These are phyloP conservation scores for Magnolia changhungtana DNA, from an alignment of 164 flowering plant genomes.

Conservation along the genomic window DNA sequence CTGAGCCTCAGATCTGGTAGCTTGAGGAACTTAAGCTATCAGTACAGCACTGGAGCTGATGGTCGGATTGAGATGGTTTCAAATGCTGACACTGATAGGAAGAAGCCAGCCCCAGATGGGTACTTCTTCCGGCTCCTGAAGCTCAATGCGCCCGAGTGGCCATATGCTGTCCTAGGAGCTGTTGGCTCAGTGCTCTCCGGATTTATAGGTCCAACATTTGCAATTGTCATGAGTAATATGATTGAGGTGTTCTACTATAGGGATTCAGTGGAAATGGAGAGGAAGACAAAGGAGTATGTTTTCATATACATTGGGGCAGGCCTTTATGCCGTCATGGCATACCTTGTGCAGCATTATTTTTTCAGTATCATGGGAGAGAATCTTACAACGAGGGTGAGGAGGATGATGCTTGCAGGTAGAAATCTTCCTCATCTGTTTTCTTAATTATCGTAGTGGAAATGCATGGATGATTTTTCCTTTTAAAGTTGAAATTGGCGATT, in stretches of 20 bases:
- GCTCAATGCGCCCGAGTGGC: constrained; percentile 95
- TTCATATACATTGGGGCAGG: constrained; percentile 93
- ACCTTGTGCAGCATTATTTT: constrained; percentile 92
- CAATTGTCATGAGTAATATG: constrained; percentile 98
- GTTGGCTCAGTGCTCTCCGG: constrained; percentile 89
- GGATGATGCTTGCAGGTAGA: constrained; percentile 98
- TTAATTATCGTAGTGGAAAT: not conserved
- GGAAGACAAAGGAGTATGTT: constrained; percentile 83
- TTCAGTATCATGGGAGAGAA: constrained; percentile 97
- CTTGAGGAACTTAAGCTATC: constrained; percentile 84
- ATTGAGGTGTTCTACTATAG: constrained; percentile 94
- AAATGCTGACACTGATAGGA: constrained; percentile 75
- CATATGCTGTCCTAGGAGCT: constrained; percentile 88
- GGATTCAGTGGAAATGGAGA: constrained; percentile 68
- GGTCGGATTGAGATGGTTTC: constrained; percentile 97
- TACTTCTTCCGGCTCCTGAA: constrained; percentile 81
- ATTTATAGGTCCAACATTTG: constrained; percentile 97
- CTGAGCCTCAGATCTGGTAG: constrained; percentile 91
- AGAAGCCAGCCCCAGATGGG: constrained; percentile 76
- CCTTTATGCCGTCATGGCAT: constrained; percentile 89
- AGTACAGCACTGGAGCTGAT: constrained; percentile 94
- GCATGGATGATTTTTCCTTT: not conserved
- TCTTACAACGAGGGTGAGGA: constrained; percentile 90
- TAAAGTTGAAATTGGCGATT: not conserved
- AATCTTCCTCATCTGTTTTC: not conserved